Evolutionary conservation across 164 flowering plant genomes (phyloP), one percentile per base, ranked within the genome.

Genomic region (Hamamelis virginiana): DNA sequence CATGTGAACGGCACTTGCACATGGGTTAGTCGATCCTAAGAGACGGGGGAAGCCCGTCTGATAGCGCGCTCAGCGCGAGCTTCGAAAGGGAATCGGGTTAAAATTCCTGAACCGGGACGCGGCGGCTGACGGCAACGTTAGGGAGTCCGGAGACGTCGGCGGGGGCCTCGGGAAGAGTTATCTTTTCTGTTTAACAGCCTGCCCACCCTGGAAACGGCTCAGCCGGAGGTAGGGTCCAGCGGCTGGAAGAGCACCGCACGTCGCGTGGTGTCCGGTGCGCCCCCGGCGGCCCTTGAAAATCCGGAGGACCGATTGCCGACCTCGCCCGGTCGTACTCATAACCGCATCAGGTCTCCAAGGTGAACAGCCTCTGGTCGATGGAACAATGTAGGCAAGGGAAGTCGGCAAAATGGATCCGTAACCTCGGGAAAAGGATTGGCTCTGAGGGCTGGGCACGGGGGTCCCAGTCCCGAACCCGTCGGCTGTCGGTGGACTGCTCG

Each of bases 71-170:
- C 19, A 25, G 70, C 71, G 67, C 64, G 65, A 59, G 59, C 74
- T 59, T 62, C 65, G 74, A 78, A 75, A 78, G 74, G 72, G 75
- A 69, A 73, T 79, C 70, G 74, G 76, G 79, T 76, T 76, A 79
- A 78, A 74, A 78, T 76, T 75, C 70, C 75, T 67, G 72, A 80
- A 77, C 76, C 65, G 69, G 73, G 80, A 80, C 72, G 75, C 65
- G 80, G 74, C 65, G 69, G 76, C 23, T n/a, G 46, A 55, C 47
- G 61, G 48, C 62, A 55, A 55, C 56, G 59, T 61, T 18, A 61
- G 38, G 25, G 3, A 65, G 59, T 65, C 59, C 19, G 15, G 59
- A 51, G 59, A 65, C 46, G 59, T 50, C 68, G 45, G 12, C 59
- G 59, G 68, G n/a, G 68, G 68, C 59, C 68, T 38, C 68, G 13